Evolutionary conservation across 208 protist genomes (phyloP).

Genomic region (Tritrichomonas musculus): DNA sequence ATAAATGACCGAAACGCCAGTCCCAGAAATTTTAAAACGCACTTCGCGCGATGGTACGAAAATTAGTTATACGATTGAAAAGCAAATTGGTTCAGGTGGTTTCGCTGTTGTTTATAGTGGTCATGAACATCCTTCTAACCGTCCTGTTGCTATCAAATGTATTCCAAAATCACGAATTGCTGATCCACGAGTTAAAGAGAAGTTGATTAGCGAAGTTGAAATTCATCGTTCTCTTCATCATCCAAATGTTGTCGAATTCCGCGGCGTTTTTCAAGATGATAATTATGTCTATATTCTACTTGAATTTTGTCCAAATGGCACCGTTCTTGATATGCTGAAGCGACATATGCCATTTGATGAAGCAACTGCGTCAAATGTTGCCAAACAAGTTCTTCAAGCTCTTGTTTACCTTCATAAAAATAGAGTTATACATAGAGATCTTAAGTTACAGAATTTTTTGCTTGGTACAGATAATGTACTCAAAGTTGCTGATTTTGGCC

Average conservation of each 20-base stretch:
- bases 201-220: conserved; percentile 84
- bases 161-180: neutral
- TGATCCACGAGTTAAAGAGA: neutral
- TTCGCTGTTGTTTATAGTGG: neutral
- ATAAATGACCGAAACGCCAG: neutral
- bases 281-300: conserved; percentile 94
- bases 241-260: conserved; percentile 88
- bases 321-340: conserved; percentile 86
- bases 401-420: conserved; percentile 33
- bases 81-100: neutral
- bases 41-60: neutral
- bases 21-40: neutral
- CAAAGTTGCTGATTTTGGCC: conserved; percentile 85
- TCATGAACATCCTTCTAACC: neutral
- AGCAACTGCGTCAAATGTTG: neutral
- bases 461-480: conserved; percentile 67
- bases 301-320: conserved; percentile 79
- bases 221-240: conserved; percentile 88
- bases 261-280: conserved; percentile 86
- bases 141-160: conserved; percentile 3
- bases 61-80: neutral
- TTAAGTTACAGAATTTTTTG: conserved; percentile 90
- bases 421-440: conserved; percentile 86
- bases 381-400: neutral
- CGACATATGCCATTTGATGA: conserved; percentile 53